Evolutionary conservation across 2,329 filamentous ascomycete genomes (phyloP).

Genomic region (Colletotrichum lini): DNA sequence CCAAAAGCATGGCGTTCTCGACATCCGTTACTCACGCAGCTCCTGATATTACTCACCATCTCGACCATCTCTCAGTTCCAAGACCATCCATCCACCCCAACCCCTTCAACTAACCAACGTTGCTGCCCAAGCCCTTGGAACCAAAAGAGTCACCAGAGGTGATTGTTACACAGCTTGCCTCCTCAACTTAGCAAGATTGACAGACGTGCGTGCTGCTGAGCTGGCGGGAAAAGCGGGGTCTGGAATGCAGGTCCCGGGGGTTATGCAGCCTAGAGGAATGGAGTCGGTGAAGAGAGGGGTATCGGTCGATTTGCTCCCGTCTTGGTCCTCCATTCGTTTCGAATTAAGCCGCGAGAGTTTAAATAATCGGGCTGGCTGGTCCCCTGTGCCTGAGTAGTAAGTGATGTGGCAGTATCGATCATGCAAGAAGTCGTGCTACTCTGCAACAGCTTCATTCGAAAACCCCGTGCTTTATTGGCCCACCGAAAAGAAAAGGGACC

Average conservation of each 20-base stretch:
- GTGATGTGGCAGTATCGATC: not conserved
- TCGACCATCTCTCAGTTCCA: not conserved
- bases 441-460: not conserved
- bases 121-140: not conserved
- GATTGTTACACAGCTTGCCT: not conserved
- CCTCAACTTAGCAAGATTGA: not conserved
- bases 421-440: not conserved
- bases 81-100: not conserved
- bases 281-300: slow-evolving; percentile 9
- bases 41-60: not conserved
- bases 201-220: not conserved
- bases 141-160: not conserved
- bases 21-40: not conserved
- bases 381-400: not conserved
- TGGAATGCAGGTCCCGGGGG: not conserved
- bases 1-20: not conserved
- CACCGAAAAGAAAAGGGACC: not conserved
- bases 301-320: not conserved
- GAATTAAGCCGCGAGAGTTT: not conserved
- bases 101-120: not conserved
- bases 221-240: slow-evolving; percentile 14
- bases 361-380: not conserved
- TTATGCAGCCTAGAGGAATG: not conserved
- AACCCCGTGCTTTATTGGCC: not conserved
- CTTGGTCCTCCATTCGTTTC: slow-evolving; percentile 1